A percentile compares a stretch with the other conserved stretches of the same genome.
These are phyloP conservation scores for Fomitopsis palustris DNA, from an alignment of 1,284 basidiomycete genomes.

Conservation along the genomic window DNA sequence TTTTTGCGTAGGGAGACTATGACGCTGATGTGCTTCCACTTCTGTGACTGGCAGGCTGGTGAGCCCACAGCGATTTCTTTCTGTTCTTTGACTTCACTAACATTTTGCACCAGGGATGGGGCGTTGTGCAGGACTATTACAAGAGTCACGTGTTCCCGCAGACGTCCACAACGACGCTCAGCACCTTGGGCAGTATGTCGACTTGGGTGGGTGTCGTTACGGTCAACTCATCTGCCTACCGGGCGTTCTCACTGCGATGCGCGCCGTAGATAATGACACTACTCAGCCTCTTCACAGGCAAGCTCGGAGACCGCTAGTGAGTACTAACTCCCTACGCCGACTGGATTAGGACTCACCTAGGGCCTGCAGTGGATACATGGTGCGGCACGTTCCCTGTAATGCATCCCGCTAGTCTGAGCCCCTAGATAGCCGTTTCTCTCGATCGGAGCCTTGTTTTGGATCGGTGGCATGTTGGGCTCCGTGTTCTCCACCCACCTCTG, in stretches of 20 bases:
- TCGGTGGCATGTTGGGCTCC: constrained; percentile 20
- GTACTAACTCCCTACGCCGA: constrained; percentile 14
- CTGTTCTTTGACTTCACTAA: constrained; percentile 18
- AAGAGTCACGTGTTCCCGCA: constrained; percentile 17
- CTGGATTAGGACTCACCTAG: constrained; percentile 13
- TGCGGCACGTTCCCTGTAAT: not conserved
- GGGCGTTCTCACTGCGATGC: not conserved
- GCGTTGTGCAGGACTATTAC: constrained; percentile 24
- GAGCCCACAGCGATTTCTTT: constrained; percentile 5
- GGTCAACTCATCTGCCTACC: not conserved
- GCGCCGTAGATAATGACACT: constrained; percentile 20
- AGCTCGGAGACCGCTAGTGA: constrained; percentile 25
- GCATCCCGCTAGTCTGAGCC: not conserved
- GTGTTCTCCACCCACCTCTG: constrained; percentile 24
- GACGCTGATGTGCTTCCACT: not conserved
- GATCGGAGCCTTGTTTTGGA: constrained; percentile 19
- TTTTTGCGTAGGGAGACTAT: constrained; percentile 5
- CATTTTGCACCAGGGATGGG: constrained; percentile 20
- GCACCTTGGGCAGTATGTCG: constrained; percentile 19
- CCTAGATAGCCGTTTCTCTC: constrained; percentile 19
- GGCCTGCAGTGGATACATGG: constrained; percentile 4
- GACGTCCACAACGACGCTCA: constrained; percentile 17
- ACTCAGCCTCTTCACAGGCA: constrained; percentile 19
- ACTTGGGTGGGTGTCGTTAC: constrained; percentile 20
- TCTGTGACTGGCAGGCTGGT: constrained; percentile 9